Evolutionary conservation across 805 yeast species (phyloP).

Genomic region (Candida golubevii): DNA sequence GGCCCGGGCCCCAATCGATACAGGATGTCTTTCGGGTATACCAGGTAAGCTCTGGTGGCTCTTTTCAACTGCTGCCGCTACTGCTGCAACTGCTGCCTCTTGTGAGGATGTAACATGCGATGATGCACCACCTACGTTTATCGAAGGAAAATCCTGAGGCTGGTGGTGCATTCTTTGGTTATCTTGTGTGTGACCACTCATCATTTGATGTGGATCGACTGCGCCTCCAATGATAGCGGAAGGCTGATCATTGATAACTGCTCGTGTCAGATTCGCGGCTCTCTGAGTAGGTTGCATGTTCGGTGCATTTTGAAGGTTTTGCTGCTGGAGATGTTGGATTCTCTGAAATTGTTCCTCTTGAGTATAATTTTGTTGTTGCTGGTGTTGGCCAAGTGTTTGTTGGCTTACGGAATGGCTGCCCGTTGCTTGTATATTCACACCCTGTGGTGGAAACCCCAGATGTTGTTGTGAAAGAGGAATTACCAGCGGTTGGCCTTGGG

Average conservation of each 20-base stretch:
- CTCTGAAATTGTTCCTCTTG: slow-evolving; percentile 7
- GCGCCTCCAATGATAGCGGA: slow-evolving; percentile 3
- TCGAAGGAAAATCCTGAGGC: background rate
- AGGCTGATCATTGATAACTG: background rate
- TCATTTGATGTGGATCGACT: background rate
- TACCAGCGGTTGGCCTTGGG: slow-evolving; percentile 1
- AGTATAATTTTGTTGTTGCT: slow-evolving; percentile 3
- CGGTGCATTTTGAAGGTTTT: slow-evolving; percentile 4
- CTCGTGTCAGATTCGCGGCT: background rate
- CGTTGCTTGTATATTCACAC: no score
- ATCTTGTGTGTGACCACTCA: background rate
- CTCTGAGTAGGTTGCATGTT: slow-evolving; percentile 1
- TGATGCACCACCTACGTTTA: background rate
- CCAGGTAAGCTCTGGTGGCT: background rate
- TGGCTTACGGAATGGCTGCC: background rate
- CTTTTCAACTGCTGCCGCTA: slow-evolving; percentile 3
- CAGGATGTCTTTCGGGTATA: no score
- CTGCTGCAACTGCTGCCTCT: slow-evolving; percentile 4
- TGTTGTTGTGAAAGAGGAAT: background rate
- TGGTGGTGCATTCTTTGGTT: background rate
- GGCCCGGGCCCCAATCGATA: background rate
- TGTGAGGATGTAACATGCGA: slow-evolving; percentile 1
- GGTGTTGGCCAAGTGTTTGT: slow-evolving; percentile 1
- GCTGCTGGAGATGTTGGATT: slow-evolving; percentile 11
- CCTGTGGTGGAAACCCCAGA: no score